Evolutionary conservation across 2,329 filamentous ascomycete genomes (phyloP).

Genomic region (Fusarium sp.): DNA sequence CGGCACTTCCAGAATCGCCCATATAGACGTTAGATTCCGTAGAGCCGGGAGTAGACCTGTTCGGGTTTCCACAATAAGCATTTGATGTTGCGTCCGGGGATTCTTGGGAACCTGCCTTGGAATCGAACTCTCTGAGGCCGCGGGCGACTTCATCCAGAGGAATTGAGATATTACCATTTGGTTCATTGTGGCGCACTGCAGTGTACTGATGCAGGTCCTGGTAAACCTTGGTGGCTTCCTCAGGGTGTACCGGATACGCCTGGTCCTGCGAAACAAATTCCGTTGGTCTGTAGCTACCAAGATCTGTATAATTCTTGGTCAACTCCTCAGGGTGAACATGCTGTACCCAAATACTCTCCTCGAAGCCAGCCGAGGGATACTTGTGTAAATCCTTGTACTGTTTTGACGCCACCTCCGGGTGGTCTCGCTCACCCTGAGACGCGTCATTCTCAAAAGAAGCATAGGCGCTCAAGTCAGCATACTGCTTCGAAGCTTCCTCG

Average conservation of each 20-base stretch:
- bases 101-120: slow-evolving; percentile 47
- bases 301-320: slow-evolving; percentile 57
- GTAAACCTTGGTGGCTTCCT: slow-evolving; percentile 55
- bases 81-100: slow-evolving; percentile 42
- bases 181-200: slow-evolving; percentile 53
- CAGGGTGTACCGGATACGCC: slow-evolving; percentile 49
- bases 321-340: slow-evolving; percentile 55
- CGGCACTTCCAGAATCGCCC: slow-evolving; percentile 47
- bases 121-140: slow-evolving; percentile 56
- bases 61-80: slow-evolving; percentile 44
- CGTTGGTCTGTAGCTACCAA: slow-evolving; percentile 55
- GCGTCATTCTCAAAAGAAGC: slow-evolving; percentile 45
- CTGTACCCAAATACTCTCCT: slow-evolving; percentile 44
- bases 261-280: slow-evolving; percentile 48
- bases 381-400: slow-evolving; percentile 51
- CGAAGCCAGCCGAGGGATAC: slow-evolving; percentile 50
- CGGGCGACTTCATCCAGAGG: slow-evolving; percentile 52
- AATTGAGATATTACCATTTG: slow-evolving; percentile 48
- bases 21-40: slow-evolving; percentile 34
- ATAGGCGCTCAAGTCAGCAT: slow-evolving; percentile 54
- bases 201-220: slow-evolving; percentile 58
- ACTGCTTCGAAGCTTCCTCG: slow-evolving; percentile 55
- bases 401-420: slow-evolving; percentile 52
- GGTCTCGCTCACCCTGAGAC: slow-evolving; percentile 39
- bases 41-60: slow-evolving; percentile 39